Evolutionary conservation across 2,329 filamentous ascomycete species (phyloP).

Genomic region (Tolypocladium guangdongense): DNA sequence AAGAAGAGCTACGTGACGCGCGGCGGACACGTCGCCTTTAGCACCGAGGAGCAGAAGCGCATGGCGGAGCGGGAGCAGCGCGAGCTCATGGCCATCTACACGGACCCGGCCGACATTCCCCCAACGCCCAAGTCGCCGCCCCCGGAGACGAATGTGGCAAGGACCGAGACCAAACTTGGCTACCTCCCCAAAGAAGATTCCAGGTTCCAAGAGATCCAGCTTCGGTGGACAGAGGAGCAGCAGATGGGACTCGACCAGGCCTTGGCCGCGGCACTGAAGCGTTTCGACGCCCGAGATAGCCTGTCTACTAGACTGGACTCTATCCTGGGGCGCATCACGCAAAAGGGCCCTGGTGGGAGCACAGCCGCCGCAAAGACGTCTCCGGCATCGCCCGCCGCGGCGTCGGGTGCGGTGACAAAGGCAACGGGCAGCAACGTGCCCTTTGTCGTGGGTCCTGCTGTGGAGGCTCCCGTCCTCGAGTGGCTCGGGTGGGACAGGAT

Average conservation of each 20-base stretch:
- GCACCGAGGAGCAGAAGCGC: constrained; percentile 42
- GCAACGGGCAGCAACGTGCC: constrained; percentile 15
- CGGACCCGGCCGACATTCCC: constrained; percentile 42
- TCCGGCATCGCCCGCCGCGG: background rate
- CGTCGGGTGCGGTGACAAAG: background rate
- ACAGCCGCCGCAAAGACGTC: constrained; percentile 3
- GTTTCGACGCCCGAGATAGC: constrained; percentile 27
- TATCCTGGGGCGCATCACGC: constrained; percentile 25
- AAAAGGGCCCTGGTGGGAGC: constrained; percentile 2
- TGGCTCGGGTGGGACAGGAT: constrained; percentile 33
- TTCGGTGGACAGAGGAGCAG: constrained; percentile 35
- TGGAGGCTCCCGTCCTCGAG: constrained; percentile 29
- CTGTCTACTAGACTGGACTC: constrained; percentile 27
- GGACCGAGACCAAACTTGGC: constrained; percentile 15
- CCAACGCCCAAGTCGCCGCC: constrained; percentile 43
- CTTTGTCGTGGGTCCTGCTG: constrained; percentile 19
- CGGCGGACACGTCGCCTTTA: constrained; percentile 38
- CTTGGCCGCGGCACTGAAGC: constrained; percentile 29
- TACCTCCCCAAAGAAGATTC: constrained; percentile 27
- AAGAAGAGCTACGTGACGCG: constrained; percentile 41
- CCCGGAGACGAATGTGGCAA: constrained; percentile 17
- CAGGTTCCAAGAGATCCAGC: constrained; percentile 36
- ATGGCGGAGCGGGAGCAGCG: constrained; percentile 47
- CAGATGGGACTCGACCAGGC: constrained; percentile 33
- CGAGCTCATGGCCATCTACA: constrained; percentile 52